Conservation (phyloP, 208 protist genomes). For the Wallacemonas sp. region DNA sequence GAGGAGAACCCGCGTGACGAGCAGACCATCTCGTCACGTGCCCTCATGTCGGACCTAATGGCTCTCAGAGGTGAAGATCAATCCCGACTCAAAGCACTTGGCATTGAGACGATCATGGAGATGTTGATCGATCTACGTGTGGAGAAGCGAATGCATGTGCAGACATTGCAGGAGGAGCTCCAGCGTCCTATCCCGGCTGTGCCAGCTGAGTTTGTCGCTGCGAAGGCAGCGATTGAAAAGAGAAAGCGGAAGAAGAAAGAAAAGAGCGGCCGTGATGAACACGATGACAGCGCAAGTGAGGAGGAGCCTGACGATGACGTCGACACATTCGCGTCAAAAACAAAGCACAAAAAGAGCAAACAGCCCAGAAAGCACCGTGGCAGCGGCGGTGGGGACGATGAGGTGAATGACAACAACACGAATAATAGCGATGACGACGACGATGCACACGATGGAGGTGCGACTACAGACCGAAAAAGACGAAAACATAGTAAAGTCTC, state of each 20-base stretch:
- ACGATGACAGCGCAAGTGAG: constrained; percentile 5
- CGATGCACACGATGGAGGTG: neutral
- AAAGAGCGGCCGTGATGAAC: constrained; percentile 2
- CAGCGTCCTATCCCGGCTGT: constrained; percentile 41
- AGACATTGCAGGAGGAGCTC: constrained; percentile 44
- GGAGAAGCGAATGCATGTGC: constrained; percentile 49
- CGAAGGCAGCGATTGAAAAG: constrained; percentile 20
- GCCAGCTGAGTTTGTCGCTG: constrained; percentile 38
- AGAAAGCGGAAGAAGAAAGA: constrained; percentile 32
- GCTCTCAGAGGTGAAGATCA: constrained; percentile 45
- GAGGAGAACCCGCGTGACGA: constrained; percentile 76
- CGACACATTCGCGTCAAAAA: neutral
- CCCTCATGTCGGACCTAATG: constrained; percentile 90
- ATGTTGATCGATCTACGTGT: constrained; percentile 86
- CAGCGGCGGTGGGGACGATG: neutral
- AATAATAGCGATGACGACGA: constrained; percentile 6
- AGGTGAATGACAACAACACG: neutral
- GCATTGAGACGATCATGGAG: constrained; percentile 92
- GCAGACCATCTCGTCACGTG: constrained; percentile 83
- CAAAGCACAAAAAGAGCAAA: constrained; percentile 16
- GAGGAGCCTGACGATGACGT: neutral
- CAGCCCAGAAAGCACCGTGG: constrained; percentile 4
- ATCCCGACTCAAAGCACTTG: constrained; percentile 59
- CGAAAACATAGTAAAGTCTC: too few species aligned
- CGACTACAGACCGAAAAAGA: neutral